Conservation (phyloP, 495 filamentous ascomycete species). For the Cryomyces minteri region DNA sequence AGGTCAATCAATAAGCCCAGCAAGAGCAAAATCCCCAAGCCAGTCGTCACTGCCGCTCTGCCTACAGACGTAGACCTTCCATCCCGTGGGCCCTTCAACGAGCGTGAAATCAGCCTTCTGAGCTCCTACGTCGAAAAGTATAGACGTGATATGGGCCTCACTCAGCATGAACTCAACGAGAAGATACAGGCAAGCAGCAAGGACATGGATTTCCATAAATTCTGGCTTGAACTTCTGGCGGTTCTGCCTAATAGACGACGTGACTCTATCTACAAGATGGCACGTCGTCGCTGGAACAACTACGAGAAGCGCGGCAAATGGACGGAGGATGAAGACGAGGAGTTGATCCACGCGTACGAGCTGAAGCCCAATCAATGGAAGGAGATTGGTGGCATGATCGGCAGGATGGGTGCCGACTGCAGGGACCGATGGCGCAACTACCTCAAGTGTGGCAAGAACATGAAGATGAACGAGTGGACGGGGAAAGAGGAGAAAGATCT, state of each 20-base stretch:
- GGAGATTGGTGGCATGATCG: conserved; percentile 41
- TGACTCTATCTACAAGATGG: conserved; percentile 32
- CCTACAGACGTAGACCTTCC: too few relatives aligned
- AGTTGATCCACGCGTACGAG: conserved; percentile 33
- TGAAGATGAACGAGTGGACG: conserved; percentile 41
- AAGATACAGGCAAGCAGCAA: not conserved
- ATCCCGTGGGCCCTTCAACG: too few relatives aligned
- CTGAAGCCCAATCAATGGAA: conserved; percentile 43
- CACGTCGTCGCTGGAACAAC: conserved; percentile 50
- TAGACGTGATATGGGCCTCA: not conserved
- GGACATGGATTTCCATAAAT: not conserved
- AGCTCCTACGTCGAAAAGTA: not conserved
- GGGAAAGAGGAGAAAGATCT: conserved; percentile 38
- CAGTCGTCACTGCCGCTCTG: too few relatives aligned
- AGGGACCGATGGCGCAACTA: conserved; percentile 62
- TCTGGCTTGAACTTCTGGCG: conserved; percentile 3
- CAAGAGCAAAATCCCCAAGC: too few relatives aligned
- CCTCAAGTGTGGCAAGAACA: conserved; percentile 39
- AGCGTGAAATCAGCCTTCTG: not conserved
- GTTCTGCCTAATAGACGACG: conserved; percentile 4
- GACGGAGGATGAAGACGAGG: conserved; percentile 49
- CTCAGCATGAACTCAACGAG: not conserved
- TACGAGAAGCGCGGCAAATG: conserved; percentile 44
- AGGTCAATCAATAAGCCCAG: too few relatives aligned
- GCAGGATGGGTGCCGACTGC: conserved; percentile 49